phyloP scores from a whole-genome alignment of 768 basidiomycete genomes.

The Clathrus columnatus region DNA sequence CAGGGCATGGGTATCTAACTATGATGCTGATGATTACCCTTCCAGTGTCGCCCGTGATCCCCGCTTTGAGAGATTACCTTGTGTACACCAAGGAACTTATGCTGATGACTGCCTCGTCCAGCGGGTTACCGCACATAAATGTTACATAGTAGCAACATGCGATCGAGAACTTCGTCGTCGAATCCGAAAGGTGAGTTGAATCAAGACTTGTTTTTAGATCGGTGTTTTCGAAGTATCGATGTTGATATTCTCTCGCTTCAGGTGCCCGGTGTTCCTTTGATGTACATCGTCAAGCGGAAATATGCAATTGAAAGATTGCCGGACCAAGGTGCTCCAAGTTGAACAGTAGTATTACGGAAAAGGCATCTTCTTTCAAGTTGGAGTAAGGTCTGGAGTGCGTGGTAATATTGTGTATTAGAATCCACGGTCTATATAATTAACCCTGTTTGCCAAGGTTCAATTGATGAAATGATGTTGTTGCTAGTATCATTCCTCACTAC shows the following conservation, averaged over 20 bases:
- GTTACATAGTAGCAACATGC: constrained; percentile 96
- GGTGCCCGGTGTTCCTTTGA: constrained; percentile 85
- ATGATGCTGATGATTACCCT: background rate
- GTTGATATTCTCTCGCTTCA: background rate
- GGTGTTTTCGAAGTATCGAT: constrained; percentile 6
- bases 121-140: constrained; percentile 89
- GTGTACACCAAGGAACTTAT: constrained; percentile 93
- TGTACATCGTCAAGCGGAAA: constrained; percentile 90
- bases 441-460: too few relatives aligned
- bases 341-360: background rate
- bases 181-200: constrained; percentile 53
- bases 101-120: constrained; percentile 98
- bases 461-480: too few relatives aligned
- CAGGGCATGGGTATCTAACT: too few relatives aligned
- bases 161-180: constrained; percentile 89
- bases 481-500: too few relatives aligned
- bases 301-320: constrained; percentile 95
- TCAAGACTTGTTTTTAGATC: background rate
- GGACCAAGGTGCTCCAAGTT: constrained; percentile 76
- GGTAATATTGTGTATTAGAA: too few relatives aligned
- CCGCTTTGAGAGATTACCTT: constrained; percentile 87
- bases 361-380: too few relatives aligned
- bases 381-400: too few relatives aligned
- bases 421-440: too few relatives aligned
- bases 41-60: constrained; percentile 93